Base-by-base conservation (phyloP, 2,329 filamentous ascomycete genomes). In the Penicillium sp. region DNA sequence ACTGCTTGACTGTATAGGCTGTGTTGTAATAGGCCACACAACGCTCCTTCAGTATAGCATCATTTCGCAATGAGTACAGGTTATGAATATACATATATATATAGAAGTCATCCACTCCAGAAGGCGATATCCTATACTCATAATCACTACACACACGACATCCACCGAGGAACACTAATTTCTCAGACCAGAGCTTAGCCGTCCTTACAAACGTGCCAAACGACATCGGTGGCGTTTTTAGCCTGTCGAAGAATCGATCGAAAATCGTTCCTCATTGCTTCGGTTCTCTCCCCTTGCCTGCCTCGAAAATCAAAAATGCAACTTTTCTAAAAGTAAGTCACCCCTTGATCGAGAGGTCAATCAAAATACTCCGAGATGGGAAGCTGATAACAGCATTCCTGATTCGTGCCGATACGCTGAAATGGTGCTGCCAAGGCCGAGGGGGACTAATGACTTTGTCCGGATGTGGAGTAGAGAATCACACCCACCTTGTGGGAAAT, bases 201-300 rank as follows among this genome's bases (percentile, higher is more conserved):
- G 16, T 55, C 14, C 45, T 25, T 19, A 14, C 52, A 61, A 66
- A 64, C 62, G 56, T 68, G 60, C 61, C 57, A 55, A 57, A 52
- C 61, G 63, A 66, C 65, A 68, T 69, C 64, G 65, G 67, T 69
- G 67, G 67, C 67, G 67, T 65, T 65, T 63, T 63, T 68, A 64
- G 64, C 45, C 55, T 30, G 37, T 35, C 51, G 48, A 57, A 55
- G 25, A 26, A 54, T 42, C 48, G 45, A 64, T 58, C 58, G 60
- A 26, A 49, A 55, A 58, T 60, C 59, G 57, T 59, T 53, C 37
- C 49, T 60, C 59, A 45, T 60, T 59, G 62, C 62, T 49, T 42
- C 53, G 51, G 30, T 48, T 26, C 42, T 51, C 46, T 51, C 46
- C 16, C 48, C 30, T 51, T 33, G 48, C 28, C 28, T 35, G 16